Percentiles rank a stretch among this genome's conserved stretches.
phyloP scores from a whole-genome alignment of 345 rosid genomes.

The Populus pruinosa region DNA sequence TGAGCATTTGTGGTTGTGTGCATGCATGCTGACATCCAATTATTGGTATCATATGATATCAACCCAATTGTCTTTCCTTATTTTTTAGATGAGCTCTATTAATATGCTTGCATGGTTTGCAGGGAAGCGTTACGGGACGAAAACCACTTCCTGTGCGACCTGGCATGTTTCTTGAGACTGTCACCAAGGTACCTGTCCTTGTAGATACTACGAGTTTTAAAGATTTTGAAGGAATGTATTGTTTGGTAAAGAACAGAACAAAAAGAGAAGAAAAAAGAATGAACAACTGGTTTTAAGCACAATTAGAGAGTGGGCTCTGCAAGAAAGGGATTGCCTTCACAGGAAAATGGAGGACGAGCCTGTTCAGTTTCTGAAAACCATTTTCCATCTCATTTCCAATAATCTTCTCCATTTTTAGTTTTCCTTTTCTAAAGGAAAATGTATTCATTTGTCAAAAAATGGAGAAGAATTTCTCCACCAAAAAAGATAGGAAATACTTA shows the following conservation, averaged over 20 bases:
- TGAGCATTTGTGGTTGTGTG: not conserved
- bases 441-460: no score
- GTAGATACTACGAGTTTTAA: not conserved
- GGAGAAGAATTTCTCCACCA: no score
- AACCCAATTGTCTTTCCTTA: conserved; percentile 6
- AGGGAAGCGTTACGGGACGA: conserved; percentile 72
- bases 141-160: conserved; percentile 90
- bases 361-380: no score
- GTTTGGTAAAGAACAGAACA: no score
- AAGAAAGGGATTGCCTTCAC: not conserved
- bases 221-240: no score
- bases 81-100: not conserved
- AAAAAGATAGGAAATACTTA: no score
- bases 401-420: no score
- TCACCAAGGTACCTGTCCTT: conserved; percentile 61
- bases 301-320: not conserved
- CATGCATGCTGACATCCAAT: not conserved
- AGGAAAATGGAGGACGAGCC: not conserved
- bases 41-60: not conserved
- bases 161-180: conserved; percentile 94
- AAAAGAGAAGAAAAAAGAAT: no score
- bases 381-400: no score
- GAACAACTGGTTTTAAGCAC: no score
- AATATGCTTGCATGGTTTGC: conserved; percentile 24
- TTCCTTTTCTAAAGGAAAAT: no score